Evolutionary conservation across 139 green algal species (phyloP).

Genomic region (Bryopsis sp.): DNA sequence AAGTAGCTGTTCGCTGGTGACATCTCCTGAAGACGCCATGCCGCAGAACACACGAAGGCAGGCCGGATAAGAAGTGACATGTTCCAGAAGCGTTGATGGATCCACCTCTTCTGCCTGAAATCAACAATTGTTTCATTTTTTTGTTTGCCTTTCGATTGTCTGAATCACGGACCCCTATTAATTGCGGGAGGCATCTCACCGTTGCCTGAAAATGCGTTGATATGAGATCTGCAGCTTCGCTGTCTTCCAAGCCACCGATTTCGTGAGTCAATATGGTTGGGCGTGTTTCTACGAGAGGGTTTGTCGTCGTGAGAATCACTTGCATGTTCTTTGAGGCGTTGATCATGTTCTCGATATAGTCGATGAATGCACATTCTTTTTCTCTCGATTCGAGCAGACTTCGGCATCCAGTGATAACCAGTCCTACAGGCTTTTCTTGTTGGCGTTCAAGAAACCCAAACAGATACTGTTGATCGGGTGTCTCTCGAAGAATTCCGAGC

Average conservation of each 20-base stretch:
- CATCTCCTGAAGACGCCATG: background rate
- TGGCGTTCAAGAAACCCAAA: conserved; percentile 5
- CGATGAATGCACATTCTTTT: background rate
- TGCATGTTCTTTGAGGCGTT: background rate
- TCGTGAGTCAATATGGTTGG: background rate
- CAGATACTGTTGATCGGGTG: background rate
- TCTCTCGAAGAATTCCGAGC: background rate
- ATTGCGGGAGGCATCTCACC: too few species aligned
- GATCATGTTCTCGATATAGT: conserved; percentile 11
- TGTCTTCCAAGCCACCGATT: too few species aligned
- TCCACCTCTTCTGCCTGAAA: too few species aligned
- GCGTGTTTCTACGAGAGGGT: background rate
- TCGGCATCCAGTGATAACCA: background rate
- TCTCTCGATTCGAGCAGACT: background rate
- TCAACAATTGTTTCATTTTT: too few species aligned
- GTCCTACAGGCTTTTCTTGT: background rate
- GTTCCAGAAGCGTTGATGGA: too few species aligned
- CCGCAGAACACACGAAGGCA: background rate
- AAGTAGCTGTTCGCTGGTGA: background rate
- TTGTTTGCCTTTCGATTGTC: too few species aligned
- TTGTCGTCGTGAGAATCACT: background rate
- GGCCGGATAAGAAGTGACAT: too few species aligned
- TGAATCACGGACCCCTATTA: too few species aligned
- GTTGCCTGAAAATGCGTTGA: too few species aligned
- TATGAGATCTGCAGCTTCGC: too few species aligned